Base-by-base conservation (phyloP, 2,329 filamentous ascomycete genomes). In the Talaromyces sp. region DNA sequence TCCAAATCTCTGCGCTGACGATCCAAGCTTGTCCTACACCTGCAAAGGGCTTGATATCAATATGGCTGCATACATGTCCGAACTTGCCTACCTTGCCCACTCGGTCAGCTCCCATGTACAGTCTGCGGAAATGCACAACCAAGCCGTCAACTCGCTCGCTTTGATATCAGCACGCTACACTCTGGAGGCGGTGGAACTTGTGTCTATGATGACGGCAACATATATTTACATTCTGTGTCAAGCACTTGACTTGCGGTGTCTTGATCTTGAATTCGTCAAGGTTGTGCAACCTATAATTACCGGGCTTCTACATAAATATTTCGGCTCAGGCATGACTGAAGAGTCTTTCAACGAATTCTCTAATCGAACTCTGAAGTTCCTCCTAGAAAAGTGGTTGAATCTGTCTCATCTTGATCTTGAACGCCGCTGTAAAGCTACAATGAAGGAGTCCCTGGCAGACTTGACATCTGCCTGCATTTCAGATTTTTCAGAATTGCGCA, bases 21-120 rank as follows among this genome's bases (percentile, higher is more conserved):
- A 90, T 45, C 86, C 85, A 1, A 84, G 80, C 66, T 72, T 82
- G 33, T 83, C 81, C 0, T 89, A 86, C 69, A 84, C 84, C 0
- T 83, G 85, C 76, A 90, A 90, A 72, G 88, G 87, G 0, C 80
- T 87, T 5, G 89, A 90, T 69, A 84, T 90, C 70, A 86, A 85
- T 70, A 86, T 89, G 78, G 86, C 88, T 0, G 84, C 86, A 0
- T 87, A 89, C 68, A 84, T 85, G 73, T 84, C 86, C 1, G 88
- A 90, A 73, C 76, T 90, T 9, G 85, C 80, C 0, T 86, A 84
- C 67, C 81, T 90, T 0, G 84, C 87, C 0, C 85, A 86, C 65
- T 87, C 89, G 0, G 84, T 90, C 14, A 84, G 83, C 45, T 80
- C 80, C 2, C 87, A 90, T 69, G 86, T 90, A 1, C 86, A 88